Conservation (phyloP, 2,329 filamentous ascomycete species). For the Sarocladium oryzae region DNA sequence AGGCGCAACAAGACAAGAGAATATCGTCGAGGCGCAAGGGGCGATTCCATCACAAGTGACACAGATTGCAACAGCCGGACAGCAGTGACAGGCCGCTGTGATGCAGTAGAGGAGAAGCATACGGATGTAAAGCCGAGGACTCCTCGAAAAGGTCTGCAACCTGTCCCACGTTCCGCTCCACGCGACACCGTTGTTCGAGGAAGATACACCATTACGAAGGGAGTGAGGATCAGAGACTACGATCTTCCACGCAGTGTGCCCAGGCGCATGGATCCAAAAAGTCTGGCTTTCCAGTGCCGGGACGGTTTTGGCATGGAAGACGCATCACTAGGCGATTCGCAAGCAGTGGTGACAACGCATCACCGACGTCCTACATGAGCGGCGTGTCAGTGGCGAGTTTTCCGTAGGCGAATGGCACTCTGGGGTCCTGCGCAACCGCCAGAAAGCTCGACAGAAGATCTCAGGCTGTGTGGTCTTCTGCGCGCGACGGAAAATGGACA, state of each 20-base stretch:
- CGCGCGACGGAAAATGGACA: background rate
- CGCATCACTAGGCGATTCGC: constrained; percentile 12
- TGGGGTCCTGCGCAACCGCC: too few relatives aligned
- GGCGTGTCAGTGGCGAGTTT: too few relatives aligned
- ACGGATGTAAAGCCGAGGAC: background rate
- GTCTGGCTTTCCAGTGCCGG: constrained; percentile 21
- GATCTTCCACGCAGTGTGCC: constrained; percentile 14
- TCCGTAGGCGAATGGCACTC: too few relatives aligned
- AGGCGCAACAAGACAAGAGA: background rate
- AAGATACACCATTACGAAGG: constrained; percentile 20
- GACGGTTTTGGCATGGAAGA: constrained; percentile 24
- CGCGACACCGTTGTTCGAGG: constrained; percentile 20
- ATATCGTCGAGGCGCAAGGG: background rate
- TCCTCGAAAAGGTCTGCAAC: background rate
- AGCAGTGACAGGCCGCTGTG: too few relatives aligned
- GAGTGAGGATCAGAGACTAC: constrained; percentile 24
- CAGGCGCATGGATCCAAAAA: constrained; percentile 6
- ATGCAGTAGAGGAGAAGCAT: too few relatives aligned
- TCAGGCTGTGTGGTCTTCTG: too few relatives aligned
- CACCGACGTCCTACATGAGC: too few relatives aligned
- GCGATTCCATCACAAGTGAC: background rate
- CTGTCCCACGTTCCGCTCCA: constrained; percentile 20
- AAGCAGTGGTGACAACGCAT: constrained; percentile 13
- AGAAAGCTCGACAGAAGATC: too few relatives aligned
- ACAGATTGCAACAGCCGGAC: too few relatives aligned